Evolutionary conservation across 805 yeast species (phyloP).

Genomic region (Candida namnaoensis): DNA sequence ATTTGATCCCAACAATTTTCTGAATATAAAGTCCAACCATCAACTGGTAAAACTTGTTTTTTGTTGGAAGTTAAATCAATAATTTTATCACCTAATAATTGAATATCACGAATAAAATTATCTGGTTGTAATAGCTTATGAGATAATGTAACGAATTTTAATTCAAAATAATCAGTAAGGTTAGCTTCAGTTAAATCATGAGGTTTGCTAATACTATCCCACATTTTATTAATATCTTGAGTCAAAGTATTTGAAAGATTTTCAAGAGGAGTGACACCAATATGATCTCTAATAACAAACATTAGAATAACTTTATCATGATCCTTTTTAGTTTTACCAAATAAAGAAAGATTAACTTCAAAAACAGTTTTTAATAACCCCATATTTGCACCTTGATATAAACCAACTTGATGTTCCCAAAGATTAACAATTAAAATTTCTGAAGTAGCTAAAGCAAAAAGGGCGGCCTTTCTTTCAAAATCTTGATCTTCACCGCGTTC

Average conservation of each 20-base stretch:
- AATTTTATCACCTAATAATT: conserved; percentile 55
- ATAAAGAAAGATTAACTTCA: conserved; percentile 85
- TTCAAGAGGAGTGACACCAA: conserved; percentile 77
- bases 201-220: conserved; percentile 76
- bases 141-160: conserved; percentile 71
- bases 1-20: conserved; percentile 92
- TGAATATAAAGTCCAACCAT: conserved; percentile 93
- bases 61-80: conserved; percentile 54
- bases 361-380: conserved; percentile 91
- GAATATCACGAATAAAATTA: conserved; percentile 54
- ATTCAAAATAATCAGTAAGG: conserved; percentile 74
- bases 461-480: conserved; percentile 92
- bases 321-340: conserved; percentile 45
- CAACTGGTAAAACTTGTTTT: conserved; percentile 83
- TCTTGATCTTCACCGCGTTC: conserved; percentile 98
- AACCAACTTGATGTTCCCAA: conserved; percentile 96
- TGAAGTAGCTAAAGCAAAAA: conserved; percentile 87
- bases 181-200: conserved; percentile 39
- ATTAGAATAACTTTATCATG: conserved; percentile 59
- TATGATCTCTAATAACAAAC: conserved; percentile 88
- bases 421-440: conserved; percentile 86
- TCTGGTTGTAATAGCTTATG: conserved; percentile 82
- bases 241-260: conserved; percentile 62
- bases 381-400: conserved; percentile 97
- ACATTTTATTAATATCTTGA: conserved; percentile 65